Evolutionary conservation across 768 basidiomycete genomes (phyloP).

Genomic region (Leccinellum luteum): DNA sequence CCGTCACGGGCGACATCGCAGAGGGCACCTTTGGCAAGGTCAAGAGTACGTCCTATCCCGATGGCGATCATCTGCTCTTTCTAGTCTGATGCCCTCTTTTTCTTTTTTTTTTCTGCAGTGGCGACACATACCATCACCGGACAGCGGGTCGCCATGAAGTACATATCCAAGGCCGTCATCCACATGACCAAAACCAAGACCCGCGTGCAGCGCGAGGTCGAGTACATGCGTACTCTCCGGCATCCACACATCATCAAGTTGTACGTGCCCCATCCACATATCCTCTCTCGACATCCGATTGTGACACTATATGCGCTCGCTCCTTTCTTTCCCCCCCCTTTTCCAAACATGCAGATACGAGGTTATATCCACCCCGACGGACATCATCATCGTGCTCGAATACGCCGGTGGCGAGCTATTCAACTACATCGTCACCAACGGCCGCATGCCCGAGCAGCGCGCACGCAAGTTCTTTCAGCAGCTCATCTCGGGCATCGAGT

Average conservation of each 20-base stretch:
- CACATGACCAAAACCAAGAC: slow-evolving; percentile 88
- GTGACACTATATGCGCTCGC: slow-evolving; percentile 4
- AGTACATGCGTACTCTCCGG: slow-evolving; percentile 90
- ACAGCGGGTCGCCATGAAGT: slow-evolving; percentile 97
- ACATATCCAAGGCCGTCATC: slow-evolving; percentile 92
- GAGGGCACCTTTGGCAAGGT: slow-evolving; percentile 99
- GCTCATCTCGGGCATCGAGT: slow-evolving; percentile 95
- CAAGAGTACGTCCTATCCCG: slow-evolving; percentile 69
- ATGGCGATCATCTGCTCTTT: slow-evolving; percentile 14
- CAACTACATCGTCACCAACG: slow-evolving; percentile 95
- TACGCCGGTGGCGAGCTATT: slow-evolving; percentile 96
- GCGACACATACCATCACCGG: slow-evolving; percentile 57
- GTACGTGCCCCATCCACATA: slow-evolving; percentile 42
- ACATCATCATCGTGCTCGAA: slow-evolving; percentile 98
- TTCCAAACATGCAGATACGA: slow-evolving; percentile 53
- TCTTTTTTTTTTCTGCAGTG: slow-evolving; percentile 1
- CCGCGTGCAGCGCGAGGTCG: slow-evolving; percentile 91
- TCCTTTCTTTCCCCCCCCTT: background rate
- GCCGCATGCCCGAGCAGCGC: slow-evolving; percentile 83
- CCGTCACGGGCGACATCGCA: slow-evolving; percentile 82
- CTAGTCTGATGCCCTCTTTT: slow-evolving; percentile 9
- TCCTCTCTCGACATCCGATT: slow-evolving; percentile 1
- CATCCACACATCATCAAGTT: slow-evolving; percentile 99
- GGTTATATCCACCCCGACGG: slow-evolving; percentile 88
- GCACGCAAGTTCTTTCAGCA: slow-evolving; percentile 97